Evolutionary conservation across 2,329 filamentous ascomycete species (phyloP), one percentile per base, ranked within the genome.

Genomic region (Chrysoporthe cubensis): DNA sequence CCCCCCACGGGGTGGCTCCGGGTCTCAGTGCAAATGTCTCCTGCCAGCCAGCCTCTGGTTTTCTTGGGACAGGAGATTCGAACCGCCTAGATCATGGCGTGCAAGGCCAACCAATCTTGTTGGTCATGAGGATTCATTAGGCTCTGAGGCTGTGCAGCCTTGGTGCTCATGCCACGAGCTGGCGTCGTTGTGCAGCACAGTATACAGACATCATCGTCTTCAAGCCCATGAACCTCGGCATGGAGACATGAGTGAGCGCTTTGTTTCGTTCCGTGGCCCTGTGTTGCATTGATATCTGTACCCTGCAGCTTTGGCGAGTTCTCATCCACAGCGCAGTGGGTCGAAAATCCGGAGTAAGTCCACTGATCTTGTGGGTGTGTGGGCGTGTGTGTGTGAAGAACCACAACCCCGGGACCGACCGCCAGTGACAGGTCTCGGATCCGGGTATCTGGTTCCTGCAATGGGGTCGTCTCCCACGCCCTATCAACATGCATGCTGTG

Each of bases 371-470:
- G 26, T 8, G 11, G 3, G 48, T 14, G 13, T 52, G 48, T 52
- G 48, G 48, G 48, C 9, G 26, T 26, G 26, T 26, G 26, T 2
- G 26, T 26, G 26, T 16, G 16, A 54, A 3, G 50, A 48, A 54
- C 50, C 50, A 34, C 50, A 16, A 54, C 56, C 56, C 37, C 56
- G 56, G 37, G 34, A 58, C 56, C 34, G 34, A 40, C 56, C 56
- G 56, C 56, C 56, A 58, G 37, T 42, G 34, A 58, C 34, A 58
- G 56, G 18, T 21, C 56, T 42, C 56, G 34, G 34, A 58, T 58
- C 56, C 56, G 56, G 56, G 34, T 37, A 8, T 34, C 16, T 18
- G 56, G 37, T n/a, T 58, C 56, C 34, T 58, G 14, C 46, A 16
- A 48, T 5, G n/a, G 46, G 46, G 46, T 48, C n/a, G 9, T 5